These are phyloP conservation scores for Brassica rapa DNA, from an alignment of 345 rosid species.

Conservation along the genomic window DNA sequence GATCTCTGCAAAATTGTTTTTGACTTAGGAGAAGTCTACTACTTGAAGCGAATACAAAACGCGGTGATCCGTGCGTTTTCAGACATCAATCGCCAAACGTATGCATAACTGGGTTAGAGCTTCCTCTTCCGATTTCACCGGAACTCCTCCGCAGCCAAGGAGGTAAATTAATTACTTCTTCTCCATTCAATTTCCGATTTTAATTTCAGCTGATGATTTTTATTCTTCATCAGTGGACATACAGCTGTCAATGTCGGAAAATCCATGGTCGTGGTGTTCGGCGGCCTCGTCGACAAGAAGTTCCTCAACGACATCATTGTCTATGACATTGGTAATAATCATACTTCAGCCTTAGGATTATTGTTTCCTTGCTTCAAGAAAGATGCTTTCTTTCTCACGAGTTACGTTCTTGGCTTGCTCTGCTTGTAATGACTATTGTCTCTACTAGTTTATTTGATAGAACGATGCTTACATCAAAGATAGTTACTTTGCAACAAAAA, in stretches of 20 bases:
- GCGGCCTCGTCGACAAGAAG: slow-evolving; percentile 81
- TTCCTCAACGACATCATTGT: slow-evolving; percentile 73
- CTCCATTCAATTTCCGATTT: background rate
- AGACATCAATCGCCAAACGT: slow-evolving; percentile 5
- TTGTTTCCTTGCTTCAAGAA: background rate
- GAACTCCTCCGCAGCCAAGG: slow-evolving; percentile 81
- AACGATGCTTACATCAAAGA: background rate
- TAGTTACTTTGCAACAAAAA: background rate
- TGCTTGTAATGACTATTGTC: too few relatives aligned
- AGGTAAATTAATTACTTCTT: slow-evolving; percentile 44
- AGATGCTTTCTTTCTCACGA: background rate
- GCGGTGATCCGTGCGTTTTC: slow-evolving; percentile 26
- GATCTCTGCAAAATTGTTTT: too few relatives aligned
- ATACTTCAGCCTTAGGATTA: background rate
- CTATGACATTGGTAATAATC: slow-evolving; percentile 67
- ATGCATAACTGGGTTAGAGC: slow-evolving; percentile 97
- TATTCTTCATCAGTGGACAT: slow-evolving; percentile 65
- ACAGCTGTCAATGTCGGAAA: slow-evolving; percentile 74
- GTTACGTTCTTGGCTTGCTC: background rate
- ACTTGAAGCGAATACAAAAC: slow-evolving; percentile 10
- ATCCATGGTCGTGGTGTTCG: slow-evolving; percentile 81
- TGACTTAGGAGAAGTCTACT: background rate
- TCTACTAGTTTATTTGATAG: too few relatives aligned
- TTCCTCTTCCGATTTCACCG: slow-evolving; percentile 75
- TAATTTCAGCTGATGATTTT: slow-evolving; percentile 16